Evolutionary conservation across 2,329 filamentous ascomycete species (phyloP).

Genomic region (Fusarium cyanostomum): DNA sequence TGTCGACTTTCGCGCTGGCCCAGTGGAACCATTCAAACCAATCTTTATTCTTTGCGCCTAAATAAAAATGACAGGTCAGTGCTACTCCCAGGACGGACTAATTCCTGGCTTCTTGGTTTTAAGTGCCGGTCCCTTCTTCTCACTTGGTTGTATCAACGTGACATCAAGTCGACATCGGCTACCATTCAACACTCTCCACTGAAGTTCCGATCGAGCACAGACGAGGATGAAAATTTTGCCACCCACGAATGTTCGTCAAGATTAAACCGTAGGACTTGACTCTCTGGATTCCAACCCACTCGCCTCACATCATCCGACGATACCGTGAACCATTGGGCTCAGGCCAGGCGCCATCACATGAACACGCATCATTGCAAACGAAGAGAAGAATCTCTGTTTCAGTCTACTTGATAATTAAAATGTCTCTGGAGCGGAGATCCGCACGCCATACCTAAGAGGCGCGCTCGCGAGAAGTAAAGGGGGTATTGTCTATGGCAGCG

Average conservation of each 20-base stretch:
- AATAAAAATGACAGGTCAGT: neutral
- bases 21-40: neutral
- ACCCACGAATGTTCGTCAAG: no score
- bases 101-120: neutral
- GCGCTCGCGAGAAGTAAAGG: slow-evolving; percentile 17
- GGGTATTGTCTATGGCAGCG: slow-evolving; percentile 30
- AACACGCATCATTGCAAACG: neutral
- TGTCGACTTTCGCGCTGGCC: neutral
- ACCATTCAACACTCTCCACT: neutral
- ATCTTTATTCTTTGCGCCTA: neutral
- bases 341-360: neutral
- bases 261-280: neutral
- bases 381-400: slow-evolving; percentile 5
- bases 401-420: slow-evolving; percentile 24
- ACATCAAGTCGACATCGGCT: neutral
- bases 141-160: neutral
- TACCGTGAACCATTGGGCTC: neutral
- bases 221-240: no score
- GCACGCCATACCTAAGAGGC: neutral
- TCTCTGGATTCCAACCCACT: neutral
- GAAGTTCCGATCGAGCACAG: no score
- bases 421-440: slow-evolving; percentile 13
- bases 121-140: slow-evolving; percentile 1
- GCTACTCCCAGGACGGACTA: neutral
- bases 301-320: neutral